phyloP scores from a whole-genome alignment of 1,139 yeast genomes.

The Hansenula lynferdii region DNA sequence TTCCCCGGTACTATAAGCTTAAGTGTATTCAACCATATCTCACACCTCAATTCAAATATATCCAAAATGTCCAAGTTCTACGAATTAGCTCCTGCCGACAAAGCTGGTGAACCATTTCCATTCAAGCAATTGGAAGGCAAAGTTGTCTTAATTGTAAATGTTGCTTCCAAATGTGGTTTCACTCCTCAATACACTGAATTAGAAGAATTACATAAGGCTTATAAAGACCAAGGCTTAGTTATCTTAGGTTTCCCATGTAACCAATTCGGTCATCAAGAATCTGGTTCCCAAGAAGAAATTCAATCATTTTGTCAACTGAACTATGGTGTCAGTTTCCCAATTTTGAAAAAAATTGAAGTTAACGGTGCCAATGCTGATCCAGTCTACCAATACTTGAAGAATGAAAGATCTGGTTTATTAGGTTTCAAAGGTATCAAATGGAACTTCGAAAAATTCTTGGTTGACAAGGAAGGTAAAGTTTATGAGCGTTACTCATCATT shows the following conservation, averaged over 20 bases:
- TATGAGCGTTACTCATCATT: conserved; percentile 64
- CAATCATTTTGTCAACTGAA: conserved; percentile 56
- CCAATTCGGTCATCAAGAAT: conserved; percentile 91
- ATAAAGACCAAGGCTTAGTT: conserved; percentile 68
- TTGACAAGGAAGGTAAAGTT: conserved; percentile 70
- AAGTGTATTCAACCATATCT: neutral
- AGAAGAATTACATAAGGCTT: conserved; percentile 77
- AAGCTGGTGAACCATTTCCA: conserved; percentile 57
- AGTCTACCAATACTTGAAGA: conserved; percentile 73
- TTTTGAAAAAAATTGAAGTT: conserved; percentile 82
- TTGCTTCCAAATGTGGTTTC: conserved; percentile 89
- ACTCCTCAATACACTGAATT: conserved; percentile 84
- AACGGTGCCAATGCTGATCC: conserved; percentile 82
- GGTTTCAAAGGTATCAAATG: conserved; percentile 78
- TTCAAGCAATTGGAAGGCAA: conserved; percentile 76
- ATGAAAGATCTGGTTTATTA: conserved; percentile 45
- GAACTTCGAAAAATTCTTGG: conserved; percentile 92
- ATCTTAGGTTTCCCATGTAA: conserved; percentile 91
- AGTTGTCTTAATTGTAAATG: conserved; percentile 86
- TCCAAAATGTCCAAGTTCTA: conserved; percentile 39
- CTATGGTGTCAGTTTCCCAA: conserved; percentile 86
- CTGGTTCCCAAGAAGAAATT: conserved; percentile 64
- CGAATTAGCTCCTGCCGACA: conserved; percentile 52
- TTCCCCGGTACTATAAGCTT: too few species aligned
- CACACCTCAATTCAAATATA: neutral